phyloP scores from a whole-genome alignment of 202 grass and related monocot species.

The Cymbopogon flexuosus region DNA sequence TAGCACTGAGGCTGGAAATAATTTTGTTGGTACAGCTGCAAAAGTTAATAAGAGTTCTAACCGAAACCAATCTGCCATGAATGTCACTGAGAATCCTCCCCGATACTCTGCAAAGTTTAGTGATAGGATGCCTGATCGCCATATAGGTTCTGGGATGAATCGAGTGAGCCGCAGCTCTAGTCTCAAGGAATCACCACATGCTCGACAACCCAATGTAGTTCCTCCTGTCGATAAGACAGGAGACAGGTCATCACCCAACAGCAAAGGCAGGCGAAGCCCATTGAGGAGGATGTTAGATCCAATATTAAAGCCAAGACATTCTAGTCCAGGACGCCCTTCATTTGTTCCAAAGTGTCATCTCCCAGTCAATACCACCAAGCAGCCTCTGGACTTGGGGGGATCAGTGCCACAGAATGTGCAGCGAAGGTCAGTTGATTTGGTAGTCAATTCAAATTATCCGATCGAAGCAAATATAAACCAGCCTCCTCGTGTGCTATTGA shows the following conservation, averaged over 20 bases:
- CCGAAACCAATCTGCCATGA: constrained; percentile 15
- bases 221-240: constrained; percentile 41
- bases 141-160: constrained; percentile 38
- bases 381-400: constrained; percentile 35
- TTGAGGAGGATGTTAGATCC: constrained; percentile 94
- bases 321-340: constrained; percentile 40
- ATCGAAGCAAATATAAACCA: constrained; percentile 28
- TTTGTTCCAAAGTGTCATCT: constrained; percentile 48
- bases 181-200: constrained; percentile 46
- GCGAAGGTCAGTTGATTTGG: constrained; percentile 49
- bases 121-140: constrained; percentile 38
- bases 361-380: constrained; percentile 30
- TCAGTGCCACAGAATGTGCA: constrained; percentile 31
- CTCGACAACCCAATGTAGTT: constrained; percentile 15
- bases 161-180: constrained; percentile 52
- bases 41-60: constrained; percentile 16
- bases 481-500: constrained; percentile 23
- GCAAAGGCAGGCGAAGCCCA: constrained; percentile 72
- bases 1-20: constrained; percentile 22
- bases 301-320: constrained; percentile 68
- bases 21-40: constrained; percentile 21
- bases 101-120: constrained; percentile 33
- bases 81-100: constrained; percentile 12
- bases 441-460: constrained; percentile 41
- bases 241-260: constrained; percentile 49